Conservation (phyloP, 345 rosid species). For the Schrenkiella parvula region DNA sequence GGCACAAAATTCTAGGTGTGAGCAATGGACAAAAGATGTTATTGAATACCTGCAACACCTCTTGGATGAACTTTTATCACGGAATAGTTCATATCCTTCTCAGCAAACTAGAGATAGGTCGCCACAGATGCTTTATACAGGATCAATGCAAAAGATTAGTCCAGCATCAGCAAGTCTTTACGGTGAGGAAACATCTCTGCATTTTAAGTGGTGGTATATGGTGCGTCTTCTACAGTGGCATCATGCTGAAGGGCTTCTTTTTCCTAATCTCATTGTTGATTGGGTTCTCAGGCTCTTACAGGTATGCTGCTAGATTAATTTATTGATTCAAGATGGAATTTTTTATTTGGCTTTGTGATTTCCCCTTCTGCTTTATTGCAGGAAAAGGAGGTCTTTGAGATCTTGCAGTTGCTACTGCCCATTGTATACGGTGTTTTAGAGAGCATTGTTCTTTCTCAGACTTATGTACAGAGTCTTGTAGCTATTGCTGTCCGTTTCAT, state of each 20-base stretch:
- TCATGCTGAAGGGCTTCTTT: conserved; percentile 83
- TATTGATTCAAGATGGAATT: neutral
- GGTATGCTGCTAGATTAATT: conserved; percentile 37
- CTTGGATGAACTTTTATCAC: conserved; percentile 68
- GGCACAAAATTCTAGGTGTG: conserved; percentile 63
- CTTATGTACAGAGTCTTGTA: conserved; percentile 74
- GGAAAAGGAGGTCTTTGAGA: conserved; percentile 83
- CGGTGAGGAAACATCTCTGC: conserved; percentile 80
- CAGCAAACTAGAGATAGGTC: conserved; percentile 64
- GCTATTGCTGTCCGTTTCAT: conserved; percentile 76
- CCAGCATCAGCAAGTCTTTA: conserved; percentile 49
- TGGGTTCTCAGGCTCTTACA: conserved; percentile 92
- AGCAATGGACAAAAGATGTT: conserved; percentile 96
- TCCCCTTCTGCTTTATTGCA: conserved; percentile 37
- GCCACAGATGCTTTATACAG: conserved; percentile 60
- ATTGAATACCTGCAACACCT: conserved; percentile 82
- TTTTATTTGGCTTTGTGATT: conserved; percentile 14
- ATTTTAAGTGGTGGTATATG: conserved; percentile 93
- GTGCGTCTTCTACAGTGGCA: conserved; percentile 95
- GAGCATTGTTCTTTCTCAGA: conserved; percentile 76
- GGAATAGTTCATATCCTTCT: conserved; percentile 56
- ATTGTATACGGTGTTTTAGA: conserved; percentile 85
- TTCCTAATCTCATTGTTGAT: conserved; percentile 84
- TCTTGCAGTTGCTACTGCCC: conserved; percentile 83
- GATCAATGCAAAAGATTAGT: conserved; percentile 59